Evolutionary conservation across 108 stramenopile species (phyloP).

Genomic region (Mayamaea pseudoterrestris): DNA sequence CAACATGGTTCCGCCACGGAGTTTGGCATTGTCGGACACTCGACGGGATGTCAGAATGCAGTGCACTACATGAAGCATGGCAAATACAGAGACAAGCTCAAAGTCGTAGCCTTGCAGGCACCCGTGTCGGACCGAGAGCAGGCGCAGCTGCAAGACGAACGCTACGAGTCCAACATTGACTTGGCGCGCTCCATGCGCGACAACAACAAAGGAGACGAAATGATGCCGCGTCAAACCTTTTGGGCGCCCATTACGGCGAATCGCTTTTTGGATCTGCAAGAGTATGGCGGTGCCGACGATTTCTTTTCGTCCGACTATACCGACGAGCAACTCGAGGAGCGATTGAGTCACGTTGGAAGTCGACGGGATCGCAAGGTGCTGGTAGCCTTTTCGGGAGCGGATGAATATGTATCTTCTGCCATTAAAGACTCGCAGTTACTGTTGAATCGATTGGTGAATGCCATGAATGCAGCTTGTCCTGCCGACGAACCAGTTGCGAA

Average conservation of each 20-base stretch:
- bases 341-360: constrained; percentile 49
- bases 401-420: constrained; percentile 74
- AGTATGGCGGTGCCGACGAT: constrained; percentile 76
- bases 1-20: constrained; percentile 34
- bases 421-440: constrained; percentile 41
- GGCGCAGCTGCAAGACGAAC: constrained; percentile 9
- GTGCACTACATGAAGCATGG: constrained; percentile 71
- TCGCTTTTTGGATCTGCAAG: constrained; percentile 68
- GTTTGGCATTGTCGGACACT: constrained; percentile 84
- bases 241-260: constrained; percentile 92
- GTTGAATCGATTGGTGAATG: constrained; percentile 50
- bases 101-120: constrained; percentile 76
- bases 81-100: neutral
- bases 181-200: constrained; percentile 31
- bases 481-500: constrained; percentile 16
- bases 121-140: constrained; percentile 88
- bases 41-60: constrained; percentile 88
- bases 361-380: neutral
- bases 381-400: constrained; percentile 71
- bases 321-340: constrained; percentile 51
- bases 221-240: constrained; percentile 82
- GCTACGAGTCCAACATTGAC: constrained; percentile 25
- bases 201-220: constrained; percentile 48
- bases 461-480: constrained; percentile 43
- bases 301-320: constrained; percentile 87